Conservation (phyloP, 352 stramenopile genomes). For the Globisporangium megalacanthum region DNA sequence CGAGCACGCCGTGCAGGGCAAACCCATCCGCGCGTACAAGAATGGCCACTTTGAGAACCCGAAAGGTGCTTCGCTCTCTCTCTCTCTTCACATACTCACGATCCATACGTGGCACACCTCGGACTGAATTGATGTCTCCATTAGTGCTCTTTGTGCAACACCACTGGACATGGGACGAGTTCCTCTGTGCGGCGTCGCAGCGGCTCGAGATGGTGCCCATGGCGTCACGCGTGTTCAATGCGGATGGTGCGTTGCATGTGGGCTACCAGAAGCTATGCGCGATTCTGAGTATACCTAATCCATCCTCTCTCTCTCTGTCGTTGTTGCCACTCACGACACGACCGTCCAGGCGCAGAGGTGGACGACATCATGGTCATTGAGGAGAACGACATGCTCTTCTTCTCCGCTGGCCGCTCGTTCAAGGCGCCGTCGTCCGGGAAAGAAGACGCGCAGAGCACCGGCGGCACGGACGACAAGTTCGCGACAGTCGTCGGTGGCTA, state of each 20-base stretch:
- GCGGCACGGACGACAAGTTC: conserved; percentile 38
- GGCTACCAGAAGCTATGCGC: neutral
- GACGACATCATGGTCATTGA: conserved; percentile 90
- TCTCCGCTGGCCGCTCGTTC: conserved; percentile 76
- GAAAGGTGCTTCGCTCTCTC: conserved; percentile 29
- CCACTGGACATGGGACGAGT: conserved; percentile 84
- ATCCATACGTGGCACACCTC: too few relatives aligned
- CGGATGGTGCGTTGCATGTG: conserved; percentile 33
- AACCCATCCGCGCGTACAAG: conserved; percentile 75
- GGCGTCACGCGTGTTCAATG: conserved; percentile 80
- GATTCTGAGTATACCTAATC: neutral
- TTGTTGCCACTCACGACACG: neutral
- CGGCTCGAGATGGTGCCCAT: conserved; percentile 80
- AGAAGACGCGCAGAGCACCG: conserved; percentile 29
- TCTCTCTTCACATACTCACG: neutral
- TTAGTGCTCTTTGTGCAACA: conserved; percentile 74
- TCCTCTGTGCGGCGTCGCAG: conserved; percentile 75
- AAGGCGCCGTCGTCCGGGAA: conserved; percentile 52
- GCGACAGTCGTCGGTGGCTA: conserved; percentile 77
- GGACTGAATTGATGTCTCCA: conserved; percentile 3
- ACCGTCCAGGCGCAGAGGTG: conserved; percentile 64
- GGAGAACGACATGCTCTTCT: conserved; percentile 88
- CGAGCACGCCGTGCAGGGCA: conserved; percentile 71
- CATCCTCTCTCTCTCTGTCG: neutral
- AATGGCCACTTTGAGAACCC: conserved; percentile 76